phyloP scores from a whole-genome alignment of 495 filamentous ascomycete genomes.

The Articulospora tetracladia region DNA sequence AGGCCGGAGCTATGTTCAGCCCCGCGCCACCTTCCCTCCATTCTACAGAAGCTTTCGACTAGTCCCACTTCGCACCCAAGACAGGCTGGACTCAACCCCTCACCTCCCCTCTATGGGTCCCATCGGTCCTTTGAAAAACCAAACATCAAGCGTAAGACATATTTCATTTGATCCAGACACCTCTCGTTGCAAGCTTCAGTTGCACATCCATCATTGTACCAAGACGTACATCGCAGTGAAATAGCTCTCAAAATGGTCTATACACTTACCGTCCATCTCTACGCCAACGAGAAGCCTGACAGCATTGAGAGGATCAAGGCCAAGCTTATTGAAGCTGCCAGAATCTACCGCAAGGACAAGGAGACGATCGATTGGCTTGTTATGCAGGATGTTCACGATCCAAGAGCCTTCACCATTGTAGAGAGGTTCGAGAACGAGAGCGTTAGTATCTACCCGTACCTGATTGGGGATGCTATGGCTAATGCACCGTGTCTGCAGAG shows the following conservation, averaged over 20 bases:
- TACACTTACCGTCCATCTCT: slow-evolving; percentile 56
- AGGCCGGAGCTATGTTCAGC: neutral
- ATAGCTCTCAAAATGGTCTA: slow-evolving; percentile 43
- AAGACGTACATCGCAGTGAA: too few species aligned
- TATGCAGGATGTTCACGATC: slow-evolving; percentile 61
- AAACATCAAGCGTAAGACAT: neutral
- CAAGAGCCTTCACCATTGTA: slow-evolving; percentile 64
- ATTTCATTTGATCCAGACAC: too few species aligned
- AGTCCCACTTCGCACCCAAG: neutral
- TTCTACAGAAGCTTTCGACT: neutral
- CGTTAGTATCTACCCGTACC: slow-evolving; percentile 23
- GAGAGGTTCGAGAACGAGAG: slow-evolving; percentile 60
- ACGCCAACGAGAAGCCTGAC: slow-evolving; percentile 56
- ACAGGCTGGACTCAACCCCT: neutral
- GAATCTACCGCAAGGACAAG: slow-evolving; percentile 61
- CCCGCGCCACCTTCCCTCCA: too few species aligned
- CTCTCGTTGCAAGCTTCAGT: neutral
- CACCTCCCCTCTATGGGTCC: neutral
- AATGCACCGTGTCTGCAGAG: slow-evolving; percentile 25
- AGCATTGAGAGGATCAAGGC: slow-evolving; percentile 58
- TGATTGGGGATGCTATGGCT: neutral
- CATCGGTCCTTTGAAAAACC: neutral
- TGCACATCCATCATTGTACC: neutral
- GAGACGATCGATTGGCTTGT: slow-evolving; percentile 66
- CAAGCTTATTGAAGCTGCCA: slow-evolving; percentile 63